Conservation (phyloP, 1,139 yeast species). For the Blastobotrys serpentis region DNA sequence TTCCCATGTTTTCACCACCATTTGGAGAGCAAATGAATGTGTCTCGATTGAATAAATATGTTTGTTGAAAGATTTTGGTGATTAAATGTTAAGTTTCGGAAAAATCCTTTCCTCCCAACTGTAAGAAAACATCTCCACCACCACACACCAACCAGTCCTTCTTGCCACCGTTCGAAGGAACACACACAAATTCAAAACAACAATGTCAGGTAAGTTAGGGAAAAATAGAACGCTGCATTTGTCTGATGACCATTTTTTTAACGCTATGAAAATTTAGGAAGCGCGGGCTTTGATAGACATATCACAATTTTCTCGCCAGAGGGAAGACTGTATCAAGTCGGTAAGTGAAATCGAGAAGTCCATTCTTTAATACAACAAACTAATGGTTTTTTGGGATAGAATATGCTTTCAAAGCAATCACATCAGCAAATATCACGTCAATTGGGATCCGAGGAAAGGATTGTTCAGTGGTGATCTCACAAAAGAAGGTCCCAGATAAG, state of each 20-base stretch:
- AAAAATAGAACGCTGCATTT: not conserved
- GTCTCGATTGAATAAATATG: no score
- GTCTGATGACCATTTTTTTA: not conserved
- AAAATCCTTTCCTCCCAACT: constrained; percentile 8
- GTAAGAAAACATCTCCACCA: no score
- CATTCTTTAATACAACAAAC: no score
- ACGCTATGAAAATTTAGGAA: no score
- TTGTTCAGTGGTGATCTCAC: constrained; percentile 87
- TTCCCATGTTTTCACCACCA: constrained; percentile 35
- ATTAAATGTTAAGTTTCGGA: no score
- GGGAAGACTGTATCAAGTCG: constrained; percentile 95
- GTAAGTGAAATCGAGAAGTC: no score
- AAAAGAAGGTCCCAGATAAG: constrained; percentile 95
- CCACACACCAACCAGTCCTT: not conserved
- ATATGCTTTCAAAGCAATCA: constrained; percentile 96
- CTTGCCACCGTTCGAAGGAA: constrained; percentile 10
- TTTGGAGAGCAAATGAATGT: no score
- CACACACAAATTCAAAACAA: no score
- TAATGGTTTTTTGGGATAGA: no score
- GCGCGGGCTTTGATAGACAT: constrained; percentile 94
- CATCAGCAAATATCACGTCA: constrained; percentile 86
- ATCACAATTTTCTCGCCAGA: constrained; percentile 98
- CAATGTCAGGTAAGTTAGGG: constrained; percentile 20
- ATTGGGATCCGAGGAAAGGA: constrained; percentile 85
- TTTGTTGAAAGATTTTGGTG: no score